Evolutionary conservation across 306 rosid species (phyloP).

Genomic region (Dalbergia cochinchinensis): DNA sequence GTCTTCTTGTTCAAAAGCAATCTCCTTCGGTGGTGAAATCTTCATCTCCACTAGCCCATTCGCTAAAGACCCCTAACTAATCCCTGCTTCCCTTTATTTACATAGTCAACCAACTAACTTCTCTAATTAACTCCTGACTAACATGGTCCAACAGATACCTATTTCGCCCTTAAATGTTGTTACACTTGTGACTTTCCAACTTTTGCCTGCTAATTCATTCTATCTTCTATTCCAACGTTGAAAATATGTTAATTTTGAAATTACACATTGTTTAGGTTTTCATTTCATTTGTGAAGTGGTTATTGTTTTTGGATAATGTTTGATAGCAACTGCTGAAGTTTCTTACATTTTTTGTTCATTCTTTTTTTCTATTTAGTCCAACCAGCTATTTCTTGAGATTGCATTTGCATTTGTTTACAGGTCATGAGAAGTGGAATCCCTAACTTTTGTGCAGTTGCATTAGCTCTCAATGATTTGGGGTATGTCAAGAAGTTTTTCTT

Average conservation of each 20-base stretch:
- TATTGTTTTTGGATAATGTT: slow-evolving; percentile 16
- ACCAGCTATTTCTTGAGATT: slow-evolving; percentile 11
- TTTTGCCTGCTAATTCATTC: slow-evolving; percentile 14
- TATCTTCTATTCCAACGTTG: slow-evolving; percentile 1
- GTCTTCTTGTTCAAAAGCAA: too few relatives aligned
- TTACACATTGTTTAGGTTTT: slow-evolving; percentile 20
- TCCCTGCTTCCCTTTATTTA: too few relatives aligned
- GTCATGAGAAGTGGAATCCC: slow-evolving; percentile 98
- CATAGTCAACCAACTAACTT: too few relatives aligned
- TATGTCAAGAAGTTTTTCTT: slow-evolving; percentile 58
- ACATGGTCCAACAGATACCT: background rate
- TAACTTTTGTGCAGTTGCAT: slow-evolving; percentile 97
- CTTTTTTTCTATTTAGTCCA: slow-evolving; percentile 10
- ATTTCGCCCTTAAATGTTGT: slow-evolving; percentile 14
- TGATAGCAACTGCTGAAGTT: slow-evolving; percentile 18
- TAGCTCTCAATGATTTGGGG: slow-evolving; percentile 95
- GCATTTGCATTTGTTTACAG: slow-evolving; percentile 58
- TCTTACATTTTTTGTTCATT: slow-evolving; percentile 19
- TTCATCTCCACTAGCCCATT: too few relatives aligned
- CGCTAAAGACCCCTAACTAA: too few relatives aligned
- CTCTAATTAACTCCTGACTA: background rate
- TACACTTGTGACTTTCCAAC: background rate
- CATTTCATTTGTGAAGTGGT: slow-evolving; percentile 14
- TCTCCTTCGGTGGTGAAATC: too few relatives aligned
- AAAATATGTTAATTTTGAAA: slow-evolving; percentile 31